Base-by-base conservation (phyloP, 768 basidiomycete genomes). In the Suillus decipiens region DNA sequence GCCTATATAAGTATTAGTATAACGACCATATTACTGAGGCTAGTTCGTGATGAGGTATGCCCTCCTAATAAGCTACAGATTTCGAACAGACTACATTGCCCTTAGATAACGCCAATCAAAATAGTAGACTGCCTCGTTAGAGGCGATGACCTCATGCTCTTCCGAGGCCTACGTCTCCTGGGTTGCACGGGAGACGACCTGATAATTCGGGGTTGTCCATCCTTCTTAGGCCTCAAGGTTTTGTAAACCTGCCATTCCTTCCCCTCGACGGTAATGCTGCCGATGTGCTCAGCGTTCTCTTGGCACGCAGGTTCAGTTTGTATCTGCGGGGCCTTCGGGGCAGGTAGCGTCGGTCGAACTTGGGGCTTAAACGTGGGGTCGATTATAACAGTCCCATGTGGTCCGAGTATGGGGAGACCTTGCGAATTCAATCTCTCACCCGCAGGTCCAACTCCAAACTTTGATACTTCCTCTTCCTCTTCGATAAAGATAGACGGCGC, bases 321-420 rank as follows among this genome's bases (percentile, higher is more conserved):
- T 39, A 5, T 37, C 4, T 61, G 61, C 12, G 53, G 43, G 33
- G 61, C 19, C 33, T n/a, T 45, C 17, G 55, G 41, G 15, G 37
- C 9, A 45, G 1, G 39, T 9, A 60, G 31, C 6, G n/a, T 39
- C 8, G 61, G 33, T 61, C 39, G 37, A 61, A 39, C 41, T 15
- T 61, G 24, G 28, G 50, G 53, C 22, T 24, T 39, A 34, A 61
- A 66, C 4, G 47, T 45, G 15, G 59, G 42, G 45, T 66, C 60
- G 34, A 68, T 37, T 10, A 66, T 54, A 14, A 63, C 24, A 3
- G 64, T 67, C 17, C 62, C 64, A 15, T 66, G 70, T 6, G 17
- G 68, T 10, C 72, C 73, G 51, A 70, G 48, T 45, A 69, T 53
- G n/a, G 51, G 70, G 11, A 62, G 65, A 60, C 71, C 71, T 1